These are phyloP conservation scores for Camelina neglecta DNA, from an alignment of 345 rosid species.

Conservation along the genomic window DNA sequence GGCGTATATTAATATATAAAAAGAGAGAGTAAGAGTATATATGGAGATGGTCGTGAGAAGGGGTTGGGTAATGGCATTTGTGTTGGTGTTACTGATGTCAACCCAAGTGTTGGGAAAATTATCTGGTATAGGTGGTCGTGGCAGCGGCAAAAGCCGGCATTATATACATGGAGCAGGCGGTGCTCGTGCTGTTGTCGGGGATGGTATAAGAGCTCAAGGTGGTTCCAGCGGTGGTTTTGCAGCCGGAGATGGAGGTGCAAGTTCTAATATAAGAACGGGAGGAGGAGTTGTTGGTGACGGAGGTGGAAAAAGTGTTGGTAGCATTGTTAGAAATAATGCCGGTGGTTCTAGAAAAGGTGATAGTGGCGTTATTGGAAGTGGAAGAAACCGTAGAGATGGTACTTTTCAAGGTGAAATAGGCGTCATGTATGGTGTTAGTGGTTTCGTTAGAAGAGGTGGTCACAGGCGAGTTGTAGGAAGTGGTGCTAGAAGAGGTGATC, in stretches of 20 bases:
- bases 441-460: background rate
- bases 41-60: slow-evolving; percentile 30
- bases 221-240: background rate
- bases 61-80: slow-evolving; percentile 30
- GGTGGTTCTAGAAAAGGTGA: too few relatives aligned
- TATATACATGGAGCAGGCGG: background rate
- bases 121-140: background rate
- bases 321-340: too few relatives aligned
- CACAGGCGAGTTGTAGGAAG: background rate
- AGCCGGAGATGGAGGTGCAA: background rate
- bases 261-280: background rate
- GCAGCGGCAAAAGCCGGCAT: background rate
- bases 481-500: background rate
- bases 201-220: background rate
- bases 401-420: background rate
- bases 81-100: slow-evolving; percentile 12
- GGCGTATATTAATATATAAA: background rate
- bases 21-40: background rate
- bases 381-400: background rate
- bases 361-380: too few relatives aligned
- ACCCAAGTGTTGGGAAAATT: slow-evolving; percentile 27
- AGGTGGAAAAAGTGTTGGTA: background rate
- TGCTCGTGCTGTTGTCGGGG: background rate
- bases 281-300: slow-evolving; percentile 16
- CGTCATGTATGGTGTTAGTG: background rate